These are phyloP conservation scores for Lyophyllum decastes DNA, from an alignment of 768 basidiomycete species.

Conservation along the genomic window DNA sequence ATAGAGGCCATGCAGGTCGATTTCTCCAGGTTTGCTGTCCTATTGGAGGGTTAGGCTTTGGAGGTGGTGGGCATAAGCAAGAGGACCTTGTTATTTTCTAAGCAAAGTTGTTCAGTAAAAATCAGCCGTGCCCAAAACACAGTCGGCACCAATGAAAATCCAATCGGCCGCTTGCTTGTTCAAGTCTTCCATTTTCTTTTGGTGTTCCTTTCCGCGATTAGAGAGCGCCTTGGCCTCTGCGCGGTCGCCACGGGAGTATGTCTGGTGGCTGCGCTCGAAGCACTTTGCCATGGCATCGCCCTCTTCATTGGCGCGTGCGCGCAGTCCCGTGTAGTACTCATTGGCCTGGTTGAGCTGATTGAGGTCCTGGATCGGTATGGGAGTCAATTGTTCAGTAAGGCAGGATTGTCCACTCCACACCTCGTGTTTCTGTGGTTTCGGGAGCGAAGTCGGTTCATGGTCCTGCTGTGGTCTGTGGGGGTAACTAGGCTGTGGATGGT, in stretches of 20 bases:
- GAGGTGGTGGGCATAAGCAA: not conserved
- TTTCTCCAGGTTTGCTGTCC: conserved; percentile 71
- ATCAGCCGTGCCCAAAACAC: not conserved
- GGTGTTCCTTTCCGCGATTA: conserved; percentile 77
- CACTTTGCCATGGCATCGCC: conserved; percentile 76
- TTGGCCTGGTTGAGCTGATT: conserved; percentile 70
- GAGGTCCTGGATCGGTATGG: conserved; percentile 38
- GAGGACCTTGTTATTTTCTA: conserved; percentile 76
- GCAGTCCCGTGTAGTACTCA: conserved; percentile 65
- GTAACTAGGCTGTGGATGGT: conserved; percentile 6
- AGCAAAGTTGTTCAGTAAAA: conserved; percentile 2
- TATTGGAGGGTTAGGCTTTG: conserved; percentile 22
- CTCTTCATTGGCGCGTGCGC: conserved; percentile 75
- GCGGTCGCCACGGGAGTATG: conserved; percentile 73
- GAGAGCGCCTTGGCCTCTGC: conserved; percentile 82
- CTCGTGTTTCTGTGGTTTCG: conserved; percentile 9
- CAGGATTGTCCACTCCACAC: no score
- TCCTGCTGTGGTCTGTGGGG: conserved; percentile 1
- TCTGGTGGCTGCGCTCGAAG: conserved; percentile 74
- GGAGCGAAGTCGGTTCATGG: conserved; percentile 1
- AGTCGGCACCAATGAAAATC: conserved; percentile 74
- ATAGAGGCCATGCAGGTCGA: conserved; percentile 91
- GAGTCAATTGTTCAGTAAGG: not conserved
- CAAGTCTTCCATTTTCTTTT: conserved; percentile 72
- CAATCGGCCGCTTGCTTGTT: conserved; percentile 84